A percentile compares a stretch with the other conserved stretches of the same genome.
Conservation (phyloP, 768 basidiomycete species). For the Podaxis pistillaris region DNA sequence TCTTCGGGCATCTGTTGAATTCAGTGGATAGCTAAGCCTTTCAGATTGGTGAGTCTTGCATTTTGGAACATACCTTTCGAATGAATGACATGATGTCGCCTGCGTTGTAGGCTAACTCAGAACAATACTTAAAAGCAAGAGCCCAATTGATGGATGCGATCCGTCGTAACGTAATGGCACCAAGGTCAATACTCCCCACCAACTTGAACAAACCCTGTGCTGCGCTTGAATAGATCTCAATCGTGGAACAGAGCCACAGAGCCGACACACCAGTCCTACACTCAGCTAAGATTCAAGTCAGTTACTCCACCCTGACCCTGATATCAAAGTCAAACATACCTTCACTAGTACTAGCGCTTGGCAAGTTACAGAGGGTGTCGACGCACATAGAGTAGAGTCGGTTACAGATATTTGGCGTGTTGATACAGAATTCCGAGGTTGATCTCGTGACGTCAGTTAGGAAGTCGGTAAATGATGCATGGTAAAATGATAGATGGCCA, state of each 20-base stretch:
- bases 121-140: not conserved
- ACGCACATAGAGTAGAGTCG: not conserved
- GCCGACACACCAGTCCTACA: too few species aligned
- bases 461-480: not conserved
- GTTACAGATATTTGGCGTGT: not conserved
- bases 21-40: not conserved
- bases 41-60: not conserved
- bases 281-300: not conserved
- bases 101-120: fast-evolving
- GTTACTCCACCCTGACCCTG: not conserved
- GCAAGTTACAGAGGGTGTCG: not conserved
- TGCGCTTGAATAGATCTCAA: too few species aligned
- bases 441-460: not conserved
- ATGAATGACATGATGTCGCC: not conserved
- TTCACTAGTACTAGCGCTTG: not conserved
- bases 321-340: not conserved
- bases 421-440: not conserved
- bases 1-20: not conserved
- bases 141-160: not conserved
- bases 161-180: fast-evolving
- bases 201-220: too few species aligned
- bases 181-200: too few species aligned
- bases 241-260: too few species aligned
- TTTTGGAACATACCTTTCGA: not conserved
- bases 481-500: not conserved